Percentiles rank a stretch among this genome's conserved stretches.
phyloP scores from a whole-genome alignment of 129 eudicot species.

The Centella asiatica region DNA sequence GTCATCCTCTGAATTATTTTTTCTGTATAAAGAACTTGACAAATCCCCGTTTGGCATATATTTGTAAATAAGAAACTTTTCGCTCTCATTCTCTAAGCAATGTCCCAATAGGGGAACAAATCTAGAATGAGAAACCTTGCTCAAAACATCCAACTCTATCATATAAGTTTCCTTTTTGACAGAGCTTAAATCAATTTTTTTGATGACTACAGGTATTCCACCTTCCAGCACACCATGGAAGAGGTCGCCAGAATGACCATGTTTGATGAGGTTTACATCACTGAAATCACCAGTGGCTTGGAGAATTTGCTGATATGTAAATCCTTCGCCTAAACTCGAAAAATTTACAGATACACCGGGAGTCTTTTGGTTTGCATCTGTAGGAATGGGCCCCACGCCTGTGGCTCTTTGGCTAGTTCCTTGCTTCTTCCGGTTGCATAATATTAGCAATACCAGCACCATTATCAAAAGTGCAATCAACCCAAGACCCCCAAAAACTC shows the following conservation, averaged over 20 bases:
- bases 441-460: slow-evolving; percentile 26
- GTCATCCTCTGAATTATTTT: slow-evolving; percentile 32
- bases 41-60: slow-evolving; percentile 82
- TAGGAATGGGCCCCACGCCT: slow-evolving; percentile 61
- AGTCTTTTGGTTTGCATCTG: slow-evolving; percentile 24
- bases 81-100: slow-evolving; percentile 67
- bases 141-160: slow-evolving; percentile 54
- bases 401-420: slow-evolving; percentile 40
- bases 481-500: slow-evolving; percentile 65
- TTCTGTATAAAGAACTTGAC: slow-evolving; percentile 60
- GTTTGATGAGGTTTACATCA: slow-evolving; percentile 51
- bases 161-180: slow-evolving; percentile 46
- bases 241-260: slow-evolving; percentile 79
- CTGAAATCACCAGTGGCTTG: slow-evolving; percentile 47
- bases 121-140: slow-evolving; percentile 68
- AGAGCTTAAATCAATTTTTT: slow-evolving; percentile 37
- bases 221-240: slow-evolving; percentile 57
- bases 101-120: slow-evolving; percentile 75
- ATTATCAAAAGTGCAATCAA: slow-evolving; percentile 26
- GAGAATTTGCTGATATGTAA: slow-evolving; percentile 58
- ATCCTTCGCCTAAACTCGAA: slow-evolving; percentile 56
- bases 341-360: slow-evolving; percentile 41
- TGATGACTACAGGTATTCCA: slow-evolving; percentile 52
- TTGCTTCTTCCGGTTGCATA: slow-evolving; percentile 44
- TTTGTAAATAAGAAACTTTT: slow-evolving; percentile 66